Evolutionary conservation across 345 rosid genomes (phyloP).

Genomic region (Moringa oleifera): DNA sequence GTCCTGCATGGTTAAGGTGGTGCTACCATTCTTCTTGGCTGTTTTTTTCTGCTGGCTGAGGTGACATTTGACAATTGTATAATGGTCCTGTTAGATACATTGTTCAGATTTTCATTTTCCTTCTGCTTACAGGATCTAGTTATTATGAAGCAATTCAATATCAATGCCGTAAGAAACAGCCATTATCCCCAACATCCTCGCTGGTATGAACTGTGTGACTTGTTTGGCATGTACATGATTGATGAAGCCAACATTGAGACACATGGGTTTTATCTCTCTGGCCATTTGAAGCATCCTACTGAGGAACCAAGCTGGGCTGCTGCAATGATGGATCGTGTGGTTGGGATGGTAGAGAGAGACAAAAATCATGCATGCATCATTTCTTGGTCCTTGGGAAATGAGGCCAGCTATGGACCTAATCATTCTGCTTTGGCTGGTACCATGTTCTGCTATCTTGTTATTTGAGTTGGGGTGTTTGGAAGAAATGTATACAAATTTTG

Average conservation of each 20-base stretch:
- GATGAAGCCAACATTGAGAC: constrained; percentile 99
- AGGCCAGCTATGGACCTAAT: constrained; percentile 93
- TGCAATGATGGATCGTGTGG: constrained; percentile 92
- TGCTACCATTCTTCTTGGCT: neutral
- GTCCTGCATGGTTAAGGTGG: constrained; percentile 95
- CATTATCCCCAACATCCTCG: constrained; percentile 99
- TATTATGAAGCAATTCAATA: constrained; percentile 89
- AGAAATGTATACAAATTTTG: constrained; percentile 1
- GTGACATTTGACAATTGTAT: constrained; percentile 5
- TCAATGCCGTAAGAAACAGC: constrained; percentile 95
- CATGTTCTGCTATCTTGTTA: constrained; percentile 10
- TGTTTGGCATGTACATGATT: constrained; percentile 96
- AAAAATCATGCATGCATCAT: constrained; percentile 92
- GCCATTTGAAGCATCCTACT: constrained; percentile 89
- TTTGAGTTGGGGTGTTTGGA: constrained; percentile 3
- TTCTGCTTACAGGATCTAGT: constrained; percentile 70
- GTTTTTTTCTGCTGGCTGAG: constrained; percentile 5
- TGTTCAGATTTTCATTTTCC: constrained; percentile 1
- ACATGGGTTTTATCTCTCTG: constrained; percentile 74
- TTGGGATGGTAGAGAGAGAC: constrained; percentile 98
- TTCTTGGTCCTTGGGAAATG: constrained; percentile 96
- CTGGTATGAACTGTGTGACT: constrained; percentile 95
- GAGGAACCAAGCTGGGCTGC: constrained; percentile 83
- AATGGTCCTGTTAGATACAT: constrained; percentile 6
- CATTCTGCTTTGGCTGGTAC: constrained; percentile 96